Conservation (phyloP, 495 filamentous ascomycete genomes). For the Trichoderma reesei region DNA sequence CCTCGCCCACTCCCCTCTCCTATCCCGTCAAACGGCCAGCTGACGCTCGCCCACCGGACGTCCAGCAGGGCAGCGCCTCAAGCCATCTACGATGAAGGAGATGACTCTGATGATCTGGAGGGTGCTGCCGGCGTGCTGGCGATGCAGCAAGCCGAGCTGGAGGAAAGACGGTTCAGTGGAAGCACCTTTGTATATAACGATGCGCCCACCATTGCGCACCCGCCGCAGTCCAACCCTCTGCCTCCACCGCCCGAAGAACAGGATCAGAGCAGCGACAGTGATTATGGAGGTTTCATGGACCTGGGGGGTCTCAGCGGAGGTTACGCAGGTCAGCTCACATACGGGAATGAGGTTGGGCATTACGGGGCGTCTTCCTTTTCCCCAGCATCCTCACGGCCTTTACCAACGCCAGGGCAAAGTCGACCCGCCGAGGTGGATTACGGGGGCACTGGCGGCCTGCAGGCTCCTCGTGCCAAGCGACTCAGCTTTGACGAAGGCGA, state of each 20-base stretch:
- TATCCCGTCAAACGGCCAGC: neutral
- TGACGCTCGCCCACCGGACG: neutral
- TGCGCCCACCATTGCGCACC: slow-evolving; percentile 8
- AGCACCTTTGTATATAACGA: slow-evolving; percentile 22
- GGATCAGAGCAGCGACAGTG: slow-evolving; percentile 49
- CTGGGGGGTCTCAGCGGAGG: slow-evolving; percentile 64
- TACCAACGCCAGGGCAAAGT: slow-evolving; percentile 24
- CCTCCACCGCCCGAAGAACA: slow-evolving; percentile 34
- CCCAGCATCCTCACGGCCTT: slow-evolving; percentile 21
- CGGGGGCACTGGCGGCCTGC: slow-evolving; percentile 74
- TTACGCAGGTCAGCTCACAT: slow-evolving; percentile 61
- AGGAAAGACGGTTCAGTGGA: slow-evolving; percentile 59
- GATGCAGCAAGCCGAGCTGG: slow-evolving; percentile 74
- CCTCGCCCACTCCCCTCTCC: slow-evolving; percentile 1
- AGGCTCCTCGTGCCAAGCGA: slow-evolving; percentile 57
- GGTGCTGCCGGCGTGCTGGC: slow-evolving; percentile 77
- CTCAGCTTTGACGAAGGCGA: slow-evolving; percentile 94
- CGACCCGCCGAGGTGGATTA: slow-evolving; percentile 48
- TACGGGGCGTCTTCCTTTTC: slow-evolving; percentile 19
- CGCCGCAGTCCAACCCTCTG: slow-evolving; percentile 13
- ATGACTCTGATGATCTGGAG: slow-evolving; percentile 80
- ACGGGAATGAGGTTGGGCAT: slow-evolving; percentile 51
- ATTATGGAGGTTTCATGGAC: slow-evolving; percentile 58
- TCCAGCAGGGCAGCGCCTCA: slow-evolving; percentile 22
- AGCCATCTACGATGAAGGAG: slow-evolving; percentile 26